phyloP scores from a whole-genome alignment of 202 grass and related monocot species.

The Bolboschoenoplectus hybrid region DNA sequence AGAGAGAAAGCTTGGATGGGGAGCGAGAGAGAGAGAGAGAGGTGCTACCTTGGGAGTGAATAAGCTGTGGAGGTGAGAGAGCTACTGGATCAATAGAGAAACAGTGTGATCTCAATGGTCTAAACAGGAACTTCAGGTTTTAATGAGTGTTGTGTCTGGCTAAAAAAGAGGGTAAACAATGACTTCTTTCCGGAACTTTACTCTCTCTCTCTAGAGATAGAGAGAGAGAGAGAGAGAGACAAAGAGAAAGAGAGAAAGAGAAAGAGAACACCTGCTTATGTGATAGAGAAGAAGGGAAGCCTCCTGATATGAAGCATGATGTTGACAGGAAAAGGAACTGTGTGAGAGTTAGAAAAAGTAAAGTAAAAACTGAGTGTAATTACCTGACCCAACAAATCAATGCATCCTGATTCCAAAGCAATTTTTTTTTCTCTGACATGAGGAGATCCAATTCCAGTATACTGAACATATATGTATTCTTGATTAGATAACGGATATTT shows the following conservation, averaged over 20 bases:
- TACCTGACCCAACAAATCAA: neutral
- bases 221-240: neutral
- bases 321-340: conserved; percentile 22
- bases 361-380: conserved; percentile 19
- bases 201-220: neutral
- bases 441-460: neutral
- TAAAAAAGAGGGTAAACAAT: conserved; percentile 28
- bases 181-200: neutral
- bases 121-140: conserved; percentile 31
- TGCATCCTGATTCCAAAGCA: neutral
- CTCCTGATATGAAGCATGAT: conserved; percentile 34
- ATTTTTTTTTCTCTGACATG: no score
- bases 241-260: conserved; percentile 9
- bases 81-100: conserved; percentile 7
- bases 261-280: conserved; percentile 3
- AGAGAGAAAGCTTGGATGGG: neutral
- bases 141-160: conserved; percentile 28
- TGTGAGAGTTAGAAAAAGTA: neutral
- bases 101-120: conserved; percentile 35
- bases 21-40: neutral
- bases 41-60: conserved; percentile 22
- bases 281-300: conserved; percentile 17
- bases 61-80: conserved; percentile 33
- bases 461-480: neutral
- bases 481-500: conserved; percentile 13